Conservation (phyloP, 768 basidiomycete species). For the Gymnopilus dilepis region DNA sequence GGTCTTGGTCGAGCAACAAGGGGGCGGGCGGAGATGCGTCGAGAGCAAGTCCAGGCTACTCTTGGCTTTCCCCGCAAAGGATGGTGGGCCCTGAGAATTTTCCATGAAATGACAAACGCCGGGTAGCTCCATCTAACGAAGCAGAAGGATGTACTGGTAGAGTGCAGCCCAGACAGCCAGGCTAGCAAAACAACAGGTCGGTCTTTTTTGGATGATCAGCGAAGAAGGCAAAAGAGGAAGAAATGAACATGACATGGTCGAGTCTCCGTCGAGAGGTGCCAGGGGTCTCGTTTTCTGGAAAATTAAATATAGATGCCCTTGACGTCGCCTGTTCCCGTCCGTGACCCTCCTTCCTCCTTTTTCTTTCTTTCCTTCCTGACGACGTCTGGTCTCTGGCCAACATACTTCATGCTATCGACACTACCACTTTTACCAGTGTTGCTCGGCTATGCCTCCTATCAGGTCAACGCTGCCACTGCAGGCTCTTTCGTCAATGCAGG, state of each 20-base stretch:
- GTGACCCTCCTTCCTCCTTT: background rate
- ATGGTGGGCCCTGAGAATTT: background rate
- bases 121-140: too few relatives aligned
- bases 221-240: background rate
- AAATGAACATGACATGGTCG: background rate
- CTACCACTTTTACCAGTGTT: slow-evolving; percentile 48
- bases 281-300: background rate
- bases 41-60: background rate
- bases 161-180: too few relatives aligned
- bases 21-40: background rate
- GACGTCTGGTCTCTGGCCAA: slow-evolving; percentile 12
- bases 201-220: background rate
- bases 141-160: too few relatives aligned
- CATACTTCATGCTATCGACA: slow-evolving; percentile 25
- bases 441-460: slow-evolving; percentile 40
- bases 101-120: background rate
- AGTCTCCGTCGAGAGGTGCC: background rate
- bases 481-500: slow-evolving; percentile 55
- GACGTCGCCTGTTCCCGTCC: slow-evolving; percentile 7
- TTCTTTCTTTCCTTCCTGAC: slow-evolving; percentile 17
- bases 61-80: background rate
- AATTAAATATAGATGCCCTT: slow-evolving; percentile 3
- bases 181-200: too few relatives aligned
- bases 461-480: slow-evolving; percentile 39
- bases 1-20: background rate